phyloP scores from a whole-genome alignment of 2,329 filamentous ascomycete genomes.

The Chaetomium sp. region DNA sequence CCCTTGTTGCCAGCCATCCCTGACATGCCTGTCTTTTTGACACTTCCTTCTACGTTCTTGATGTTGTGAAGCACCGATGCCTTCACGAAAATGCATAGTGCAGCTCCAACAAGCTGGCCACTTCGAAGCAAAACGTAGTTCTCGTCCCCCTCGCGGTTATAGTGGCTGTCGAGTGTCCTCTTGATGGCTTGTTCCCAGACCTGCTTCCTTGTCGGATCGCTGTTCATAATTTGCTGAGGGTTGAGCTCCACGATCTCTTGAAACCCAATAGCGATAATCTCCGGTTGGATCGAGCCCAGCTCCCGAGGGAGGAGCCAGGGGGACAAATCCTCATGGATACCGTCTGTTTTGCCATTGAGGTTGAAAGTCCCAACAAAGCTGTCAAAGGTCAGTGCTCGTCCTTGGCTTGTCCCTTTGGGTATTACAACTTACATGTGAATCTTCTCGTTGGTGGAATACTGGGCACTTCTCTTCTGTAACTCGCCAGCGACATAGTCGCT shows the following conservation, averaged over 20 bases:
- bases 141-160: constrained; percentile 57
- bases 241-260: constrained; percentile 98
- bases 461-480: constrained; percentile 57
- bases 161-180: constrained; percentile 65
- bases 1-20: constrained; percentile 98
- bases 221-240: constrained; percentile 98
- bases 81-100: constrained; percentile 85
- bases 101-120: constrained; percentile 90
- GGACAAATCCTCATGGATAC: constrained; percentile 71
- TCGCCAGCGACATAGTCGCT: constrained; percentile 83
- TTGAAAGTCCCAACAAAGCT: constrained; percentile 82
- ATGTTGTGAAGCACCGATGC: constrained; percentile 70
- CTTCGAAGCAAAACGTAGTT: constrained; percentile 86
- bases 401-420: neutral
- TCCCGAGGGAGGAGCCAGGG: constrained; percentile 72
- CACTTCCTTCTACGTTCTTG: constrained; percentile 92
- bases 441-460: constrained; percentile 67
- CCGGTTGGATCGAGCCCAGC: constrained; percentile 59
- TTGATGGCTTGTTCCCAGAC: constrained; percentile 82
- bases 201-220: constrained; percentile 77
- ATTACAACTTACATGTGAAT: constrained; percentile 61
- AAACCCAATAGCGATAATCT: constrained; percentile 86
- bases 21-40: constrained; percentile 92
- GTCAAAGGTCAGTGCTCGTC: constrained; percentile 20
- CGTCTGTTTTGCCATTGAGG: constrained; percentile 78